Evolutionary conservation across 768 basidiomycete species (phyloP).

Genomic region (Termitomyces sp.): DNA sequence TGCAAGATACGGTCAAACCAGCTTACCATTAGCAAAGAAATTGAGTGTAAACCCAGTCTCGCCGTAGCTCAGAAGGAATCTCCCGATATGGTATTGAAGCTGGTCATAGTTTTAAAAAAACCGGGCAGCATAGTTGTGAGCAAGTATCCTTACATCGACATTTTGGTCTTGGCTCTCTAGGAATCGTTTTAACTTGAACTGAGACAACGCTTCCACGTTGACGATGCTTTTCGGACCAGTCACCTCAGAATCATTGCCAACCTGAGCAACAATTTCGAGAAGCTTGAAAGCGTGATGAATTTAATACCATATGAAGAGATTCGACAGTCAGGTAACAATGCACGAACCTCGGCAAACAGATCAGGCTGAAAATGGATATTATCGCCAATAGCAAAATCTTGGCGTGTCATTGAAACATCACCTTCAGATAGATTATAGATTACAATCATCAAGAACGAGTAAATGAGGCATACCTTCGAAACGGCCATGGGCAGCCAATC

Average conservation of each 20-base stretch:
- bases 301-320: background rate
- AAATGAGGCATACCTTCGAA: conserved; percentile 6
- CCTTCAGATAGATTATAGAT: background rate
- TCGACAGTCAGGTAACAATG: background rate
- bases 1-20: background rate
- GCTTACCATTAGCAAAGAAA: conserved; percentile 13
- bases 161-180: conserved; percentile 4
- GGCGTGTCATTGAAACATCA: conserved; percentile 14
- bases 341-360: conserved; percentile 4
- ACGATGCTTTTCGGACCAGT: conserved; percentile 12
- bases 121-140: background rate
- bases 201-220: conserved; percentile 4
- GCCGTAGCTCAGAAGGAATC: conserved; percentile 9
- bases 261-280: conserved; percentile 4
- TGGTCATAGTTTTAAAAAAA: background rate
- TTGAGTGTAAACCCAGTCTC: conserved; percentile 12
- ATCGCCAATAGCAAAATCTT: conserved; percentile 11
- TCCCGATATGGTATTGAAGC: conserved; percentile 13
- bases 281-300: background rate
- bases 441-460: background rate
- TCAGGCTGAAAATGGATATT: conserved; percentile 8
- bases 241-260: conserved; percentile 10
- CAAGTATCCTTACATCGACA: background rate
- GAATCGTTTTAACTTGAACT: conserved; percentile 11
- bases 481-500: conserved; percentile 11